Conservation (phyloP, 176 grass and related monocot genomes). For the Oryza glumipatula region DNA sequence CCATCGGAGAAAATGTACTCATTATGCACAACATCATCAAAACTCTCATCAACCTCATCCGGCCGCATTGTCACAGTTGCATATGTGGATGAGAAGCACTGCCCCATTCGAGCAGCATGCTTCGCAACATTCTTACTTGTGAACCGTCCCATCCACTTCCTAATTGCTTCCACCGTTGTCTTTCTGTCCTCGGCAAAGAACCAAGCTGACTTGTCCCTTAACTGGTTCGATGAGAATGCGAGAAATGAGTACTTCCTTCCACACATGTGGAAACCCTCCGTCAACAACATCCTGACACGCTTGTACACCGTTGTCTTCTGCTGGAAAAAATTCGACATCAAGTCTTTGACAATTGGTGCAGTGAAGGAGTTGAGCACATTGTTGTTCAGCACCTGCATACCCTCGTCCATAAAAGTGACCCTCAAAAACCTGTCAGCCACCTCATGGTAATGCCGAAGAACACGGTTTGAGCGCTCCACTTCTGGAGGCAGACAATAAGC, state of each 20-base stretch:
- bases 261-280: constrained; percentile 74
- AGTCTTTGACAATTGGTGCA: constrained; percentile 63
- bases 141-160: constrained; percentile 82
- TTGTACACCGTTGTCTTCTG: constrained; percentile 80
- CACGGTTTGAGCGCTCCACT: constrained; percentile 77
- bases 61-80: constrained; percentile 65
- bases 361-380: constrained; percentile 67
- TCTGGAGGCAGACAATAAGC: constrained; percentile 80
- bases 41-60: constrained; percentile 44
- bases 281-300: constrained; percentile 60
- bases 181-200: constrained; percentile 80
- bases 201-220: constrained; percentile 87
- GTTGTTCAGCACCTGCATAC: constrained; percentile 67
- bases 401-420: constrained; percentile 92
- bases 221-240: constrained; percentile 87
- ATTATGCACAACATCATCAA: constrained; percentile 63
- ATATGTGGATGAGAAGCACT: constrained; percentile 95
- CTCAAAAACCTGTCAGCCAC: constrained; percentile 81
- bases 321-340: constrained; percentile 59
- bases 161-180: constrained; percentile 52
- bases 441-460: constrained; percentile 64
- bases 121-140: constrained; percentile 75
- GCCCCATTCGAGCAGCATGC: constrained; percentile 81
- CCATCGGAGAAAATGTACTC: constrained; percentile 82
- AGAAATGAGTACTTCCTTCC: constrained; percentile 84